Evolutionary conservation across 495 filamentous ascomycete species (phyloP).

Genomic region (Aspergillus baeticus): DNA sequence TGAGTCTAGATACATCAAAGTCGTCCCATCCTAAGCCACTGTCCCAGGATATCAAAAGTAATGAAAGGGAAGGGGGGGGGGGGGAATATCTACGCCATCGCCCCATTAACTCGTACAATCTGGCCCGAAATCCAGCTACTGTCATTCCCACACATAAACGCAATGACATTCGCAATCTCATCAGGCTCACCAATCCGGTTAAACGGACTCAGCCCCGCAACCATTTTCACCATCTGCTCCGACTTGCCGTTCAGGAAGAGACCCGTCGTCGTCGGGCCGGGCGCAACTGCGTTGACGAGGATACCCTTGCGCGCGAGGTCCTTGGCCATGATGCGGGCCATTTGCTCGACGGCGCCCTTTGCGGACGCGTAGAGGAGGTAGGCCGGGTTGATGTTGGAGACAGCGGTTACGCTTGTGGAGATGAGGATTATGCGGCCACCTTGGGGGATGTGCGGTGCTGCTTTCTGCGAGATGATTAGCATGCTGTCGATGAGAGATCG

Average conservation of each 20-base stretch:
- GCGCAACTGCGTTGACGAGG: slow-evolving; percentile 62
- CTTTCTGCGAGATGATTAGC: no score
- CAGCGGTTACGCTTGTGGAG: slow-evolving; percentile 50
- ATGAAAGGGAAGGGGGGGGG: no score
- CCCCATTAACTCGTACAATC: slow-evolving; percentile 60
- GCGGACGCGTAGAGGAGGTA: slow-evolving; percentile 62
- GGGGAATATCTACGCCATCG: slow-evolving; percentile 20
- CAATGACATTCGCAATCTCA: slow-evolving; percentile 59
- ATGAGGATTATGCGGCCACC: slow-evolving; percentile 61
- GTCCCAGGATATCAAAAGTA: no score
- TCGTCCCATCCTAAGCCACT: no score
- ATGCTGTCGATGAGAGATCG: no score
- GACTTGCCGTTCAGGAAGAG: slow-evolving; percentile 62
- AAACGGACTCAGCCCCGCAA: slow-evolving; percentile 53
- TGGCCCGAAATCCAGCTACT: slow-evolving; percentile 68
- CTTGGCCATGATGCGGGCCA: slow-evolving; percentile 62
- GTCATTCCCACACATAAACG: slow-evolving; percentile 50
- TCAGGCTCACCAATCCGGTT: slow-evolving; percentile 56
- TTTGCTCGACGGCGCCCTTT: slow-evolving; percentile 72
- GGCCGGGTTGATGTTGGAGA: slow-evolving; percentile 48
- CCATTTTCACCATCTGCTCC: slow-evolving; percentile 31
- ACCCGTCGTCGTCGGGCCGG: slow-evolving; percentile 57
- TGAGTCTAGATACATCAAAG: no score
- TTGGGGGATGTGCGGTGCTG: slow-evolving; percentile 57
- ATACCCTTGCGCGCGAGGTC: slow-evolving; percentile 62